These are phyloP conservation scores for Chalciporus chontae DNA, from an alignment of 768 basidiomycete species.

Conservation along the genomic window DNA sequence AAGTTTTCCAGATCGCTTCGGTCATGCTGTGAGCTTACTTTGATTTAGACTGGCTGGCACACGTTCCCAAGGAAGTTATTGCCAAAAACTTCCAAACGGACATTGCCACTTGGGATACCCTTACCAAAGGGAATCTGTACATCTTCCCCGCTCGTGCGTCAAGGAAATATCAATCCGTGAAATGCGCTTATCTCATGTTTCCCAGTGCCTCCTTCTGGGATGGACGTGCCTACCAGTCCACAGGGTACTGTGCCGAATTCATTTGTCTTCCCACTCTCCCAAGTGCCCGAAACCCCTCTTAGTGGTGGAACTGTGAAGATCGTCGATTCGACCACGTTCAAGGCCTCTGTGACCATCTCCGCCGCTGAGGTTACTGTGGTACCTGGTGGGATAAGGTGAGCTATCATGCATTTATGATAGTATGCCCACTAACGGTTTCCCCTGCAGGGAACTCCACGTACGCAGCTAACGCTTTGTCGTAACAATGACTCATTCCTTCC, in stretches of 20 bases:
- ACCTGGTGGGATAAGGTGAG: conserved; percentile 53
- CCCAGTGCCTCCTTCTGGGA: conserved; percentile 34
- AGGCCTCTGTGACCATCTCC: conserved; percentile 45
- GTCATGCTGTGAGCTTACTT: neutral
- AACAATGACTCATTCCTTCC: neutral
- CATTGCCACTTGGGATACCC: conserved; percentile 46
- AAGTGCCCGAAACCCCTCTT: conserved; percentile 38
- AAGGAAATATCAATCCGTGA: neutral
- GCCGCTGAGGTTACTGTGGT: conserved; percentile 55
- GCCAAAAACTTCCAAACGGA: conserved; percentile 56
- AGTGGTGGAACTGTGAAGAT: conserved; percentile 57
- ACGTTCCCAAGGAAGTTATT: conserved; percentile 49
- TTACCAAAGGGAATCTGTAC: conserved; percentile 50
- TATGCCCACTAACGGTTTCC: neutral
- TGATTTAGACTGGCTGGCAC: conserved; percentile 53
- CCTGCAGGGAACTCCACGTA: conserved; percentile 52
- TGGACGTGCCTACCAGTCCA: conserved; percentile 31
- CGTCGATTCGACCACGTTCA: conserved; percentile 53
- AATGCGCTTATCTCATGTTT: no score
- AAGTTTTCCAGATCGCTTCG: conserved; percentile 18
- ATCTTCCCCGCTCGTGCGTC: conserved; percentile 39
- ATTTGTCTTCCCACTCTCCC: conserved; percentile 49
- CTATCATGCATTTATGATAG: no score
- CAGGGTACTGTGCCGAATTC: conserved; percentile 42
- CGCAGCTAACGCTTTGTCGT: conserved; percentile 9